These are phyloP conservation scores for Huiozyma sinensis DNA, from an alignment of 805 yeast genomes.

Conservation along the genomic window DNA sequence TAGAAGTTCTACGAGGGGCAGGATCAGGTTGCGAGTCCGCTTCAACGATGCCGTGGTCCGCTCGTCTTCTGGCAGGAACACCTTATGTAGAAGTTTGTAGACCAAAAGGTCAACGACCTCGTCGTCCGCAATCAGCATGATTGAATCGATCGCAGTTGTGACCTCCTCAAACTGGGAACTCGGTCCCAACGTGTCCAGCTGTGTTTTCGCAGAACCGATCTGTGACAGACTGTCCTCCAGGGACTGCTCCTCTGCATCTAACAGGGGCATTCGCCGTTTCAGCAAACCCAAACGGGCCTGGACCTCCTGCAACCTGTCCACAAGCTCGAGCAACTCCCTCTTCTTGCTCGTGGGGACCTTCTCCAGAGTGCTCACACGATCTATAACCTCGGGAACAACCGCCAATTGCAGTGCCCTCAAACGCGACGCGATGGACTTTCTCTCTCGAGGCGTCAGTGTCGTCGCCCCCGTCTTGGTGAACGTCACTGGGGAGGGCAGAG, in stretches of 20 bases:
- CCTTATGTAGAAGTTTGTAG: conserved; percentile 7
- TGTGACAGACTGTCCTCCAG: background rate
- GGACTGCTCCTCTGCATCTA: background rate
- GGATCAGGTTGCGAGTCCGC: background rate
- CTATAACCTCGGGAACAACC: background rate
- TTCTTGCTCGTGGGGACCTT: background rate
- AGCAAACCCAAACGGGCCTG: background rate
- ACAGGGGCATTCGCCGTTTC: background rate
- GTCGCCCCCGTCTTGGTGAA: background rate
- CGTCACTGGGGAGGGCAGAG: background rate
- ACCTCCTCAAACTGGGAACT: background rate
- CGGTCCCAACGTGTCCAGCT: background rate
- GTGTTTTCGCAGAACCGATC: background rate
- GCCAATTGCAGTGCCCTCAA: background rate
- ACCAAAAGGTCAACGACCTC: conserved; percentile 12
- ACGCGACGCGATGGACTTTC: background rate
- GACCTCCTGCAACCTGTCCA: background rate
- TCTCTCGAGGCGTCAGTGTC: background rate
- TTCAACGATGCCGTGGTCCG: background rate
- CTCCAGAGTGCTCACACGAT: background rate
- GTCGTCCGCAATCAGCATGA: conserved; percentile 10
- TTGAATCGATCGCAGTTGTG: background rate
- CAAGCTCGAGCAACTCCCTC: background rate
- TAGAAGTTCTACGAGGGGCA: conserved; percentile 9
- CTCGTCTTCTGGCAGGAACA: background rate